These are phyloP conservation scores for Bolboschoenus planiculmis DNA, from an alignment of 176 grass and related monocot genomes.

Conservation along the genomic window DNA sequence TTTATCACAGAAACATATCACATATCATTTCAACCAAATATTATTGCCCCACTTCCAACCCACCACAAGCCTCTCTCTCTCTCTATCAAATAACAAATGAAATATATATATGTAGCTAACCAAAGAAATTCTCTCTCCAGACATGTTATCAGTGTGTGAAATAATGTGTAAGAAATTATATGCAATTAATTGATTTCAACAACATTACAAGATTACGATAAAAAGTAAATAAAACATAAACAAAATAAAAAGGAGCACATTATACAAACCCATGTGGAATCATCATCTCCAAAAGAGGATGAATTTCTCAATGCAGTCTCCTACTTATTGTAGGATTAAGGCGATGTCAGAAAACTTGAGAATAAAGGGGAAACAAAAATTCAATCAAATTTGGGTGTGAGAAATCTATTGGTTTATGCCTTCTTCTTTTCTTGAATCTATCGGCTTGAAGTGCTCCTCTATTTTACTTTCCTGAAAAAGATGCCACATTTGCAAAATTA, in stretches of 20 bases:
- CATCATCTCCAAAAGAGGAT: background rate
- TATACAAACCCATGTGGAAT: background rate
- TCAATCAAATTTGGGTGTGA: background rate
- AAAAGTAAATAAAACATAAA: background rate
- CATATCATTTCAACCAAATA: no score
- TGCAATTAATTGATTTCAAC: constrained; percentile 2
- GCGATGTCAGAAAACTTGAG: background rate
- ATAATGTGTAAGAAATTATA: background rate
- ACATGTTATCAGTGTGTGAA: background rate
- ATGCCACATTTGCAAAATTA: constrained; percentile 8
- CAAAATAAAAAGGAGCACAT: background rate
- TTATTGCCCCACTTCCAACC: no score
- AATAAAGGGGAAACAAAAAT: background rate
- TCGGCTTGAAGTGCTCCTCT: constrained; percentile 81
- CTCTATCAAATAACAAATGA: background rate
- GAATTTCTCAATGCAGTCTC: background rate
- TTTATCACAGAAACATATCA: background rate
- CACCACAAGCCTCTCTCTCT: no score
- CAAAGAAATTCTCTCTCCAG: background rate
- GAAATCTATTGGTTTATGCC: background rate
- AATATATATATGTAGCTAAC: background rate
- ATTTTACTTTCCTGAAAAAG: constrained; percentile 69
- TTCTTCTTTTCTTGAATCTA: constrained; percentile 43
- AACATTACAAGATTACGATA: background rate
- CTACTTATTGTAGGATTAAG: constrained; percentile 2